Evolutionary conservation across 371 early-diverging fungal species (phyloP).

Genomic region (Chytridium lagenaria): DNA sequence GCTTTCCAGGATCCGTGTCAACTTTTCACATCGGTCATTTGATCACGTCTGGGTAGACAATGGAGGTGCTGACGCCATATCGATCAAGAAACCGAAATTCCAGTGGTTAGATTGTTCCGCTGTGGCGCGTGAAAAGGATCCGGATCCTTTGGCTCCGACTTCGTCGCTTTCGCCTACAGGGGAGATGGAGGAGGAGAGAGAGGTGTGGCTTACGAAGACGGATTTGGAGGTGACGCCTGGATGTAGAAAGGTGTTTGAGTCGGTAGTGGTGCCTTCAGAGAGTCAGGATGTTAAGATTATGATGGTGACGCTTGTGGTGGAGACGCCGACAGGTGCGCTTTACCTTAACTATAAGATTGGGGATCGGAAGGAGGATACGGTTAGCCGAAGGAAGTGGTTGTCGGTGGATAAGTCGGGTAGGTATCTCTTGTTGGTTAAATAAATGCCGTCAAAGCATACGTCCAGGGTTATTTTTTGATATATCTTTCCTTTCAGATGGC

Average conservation of each 20-base stretch:
- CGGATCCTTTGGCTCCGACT: constrained; percentile 8
- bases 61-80: neutral
- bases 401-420: no score
- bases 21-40: constrained; percentile 63
- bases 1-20: constrained; percentile 52
- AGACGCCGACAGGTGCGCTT: constrained; percentile 51
- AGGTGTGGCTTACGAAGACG: constrained; percentile 44
- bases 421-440: no score
- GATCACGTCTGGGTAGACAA: constrained; percentile 45
- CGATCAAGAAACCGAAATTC: constrained; percentile 9
- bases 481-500: no score
- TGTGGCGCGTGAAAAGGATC: constrained; percentile 27
- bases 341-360: no score
- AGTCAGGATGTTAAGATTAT: no score
- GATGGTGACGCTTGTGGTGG: no score
- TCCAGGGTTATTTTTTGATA: no score
- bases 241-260: constrained; percentile 69
- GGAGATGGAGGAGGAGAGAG: neutral
- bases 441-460: no score
- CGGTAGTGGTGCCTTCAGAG: constrained; percentile 61
- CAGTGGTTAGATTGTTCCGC: constrained; percentile 44
- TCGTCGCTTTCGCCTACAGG: constrained; percentile 13
- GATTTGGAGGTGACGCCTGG: constrained; percentile 58
- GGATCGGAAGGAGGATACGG: no score
- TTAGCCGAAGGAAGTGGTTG: no score